These are phyloP conservation scores for Colletotrichum costaricense DNA, from an alignment of 2,329 filamentous ascomycete species.

Conservation along the genomic window DNA sequence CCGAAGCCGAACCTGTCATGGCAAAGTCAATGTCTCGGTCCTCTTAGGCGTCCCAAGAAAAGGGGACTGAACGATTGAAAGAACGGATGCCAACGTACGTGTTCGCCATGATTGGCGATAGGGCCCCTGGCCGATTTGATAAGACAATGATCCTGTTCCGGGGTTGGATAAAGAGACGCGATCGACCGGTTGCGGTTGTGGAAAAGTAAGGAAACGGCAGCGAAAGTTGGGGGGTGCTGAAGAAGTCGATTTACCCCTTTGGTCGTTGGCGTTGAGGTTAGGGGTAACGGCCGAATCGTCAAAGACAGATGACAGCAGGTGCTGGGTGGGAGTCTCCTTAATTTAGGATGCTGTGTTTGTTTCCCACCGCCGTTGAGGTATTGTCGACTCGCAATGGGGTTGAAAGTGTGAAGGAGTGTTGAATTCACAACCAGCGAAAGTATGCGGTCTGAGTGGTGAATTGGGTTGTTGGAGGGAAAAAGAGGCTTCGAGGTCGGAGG, in stretches of 20 bases:
- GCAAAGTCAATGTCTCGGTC: constrained; percentile 35
- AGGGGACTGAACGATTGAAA: constrained; percentile 17
- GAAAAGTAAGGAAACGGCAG: constrained; percentile 9
- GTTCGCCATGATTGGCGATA: constrained; percentile 37
- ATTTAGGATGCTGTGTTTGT: neutral
- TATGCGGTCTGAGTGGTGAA: neutral
- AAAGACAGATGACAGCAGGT: constrained; percentile 21
- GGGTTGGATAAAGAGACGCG: constrained; percentile 5
- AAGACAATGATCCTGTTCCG: constrained; percentile 30
- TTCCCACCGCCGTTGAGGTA: neutral
- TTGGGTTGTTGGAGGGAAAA: constrained; percentile 20
- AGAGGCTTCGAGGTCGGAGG: constrained; percentile 11
- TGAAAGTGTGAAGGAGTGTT: neutral
- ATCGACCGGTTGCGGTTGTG: constrained; percentile 32
- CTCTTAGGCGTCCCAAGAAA: constrained; percentile 15
- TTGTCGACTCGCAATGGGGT: constrained; percentile 16
- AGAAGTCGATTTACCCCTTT: constrained; percentile 33
- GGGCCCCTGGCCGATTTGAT: constrained; percentile 24
- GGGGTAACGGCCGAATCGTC: constrained; percentile 33
- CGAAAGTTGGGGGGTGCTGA: constrained; percentile 5
- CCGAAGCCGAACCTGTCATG: constrained; percentile 71
- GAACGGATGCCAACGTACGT: constrained; percentile 31
- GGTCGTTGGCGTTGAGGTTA: constrained; percentile 33
- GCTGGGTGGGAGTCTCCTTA: constrained; percentile 14
- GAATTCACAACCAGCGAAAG: neutral